Conservation (phyloP, 352 stramenopile species). For the Phytophthora hybrid region DNA sequence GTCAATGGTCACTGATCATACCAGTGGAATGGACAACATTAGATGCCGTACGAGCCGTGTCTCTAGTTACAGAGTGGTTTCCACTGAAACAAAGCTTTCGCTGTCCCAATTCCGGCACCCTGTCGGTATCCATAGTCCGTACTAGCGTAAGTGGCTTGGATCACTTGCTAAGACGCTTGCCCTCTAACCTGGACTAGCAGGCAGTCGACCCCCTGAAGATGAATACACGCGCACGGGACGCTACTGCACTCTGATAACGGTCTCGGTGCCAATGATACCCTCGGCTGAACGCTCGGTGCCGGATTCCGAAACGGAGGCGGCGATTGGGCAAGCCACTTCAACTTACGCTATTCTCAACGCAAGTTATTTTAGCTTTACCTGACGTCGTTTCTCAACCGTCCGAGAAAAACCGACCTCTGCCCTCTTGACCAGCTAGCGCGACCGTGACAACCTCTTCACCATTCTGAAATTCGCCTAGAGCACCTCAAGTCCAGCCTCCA, state of each 20-base stretch:
- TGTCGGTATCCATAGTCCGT: too few species aligned
- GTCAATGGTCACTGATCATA: too few species aligned
- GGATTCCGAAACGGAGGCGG: background rate
- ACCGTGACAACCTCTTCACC: background rate
- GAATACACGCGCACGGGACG: background rate
- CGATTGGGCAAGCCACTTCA: background rate
- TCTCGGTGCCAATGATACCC: conserved; percentile 1
- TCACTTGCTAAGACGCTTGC: background rate
- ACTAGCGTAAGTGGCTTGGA: background rate
- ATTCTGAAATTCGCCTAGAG: conserved; percentile 25
- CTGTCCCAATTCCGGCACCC: too few species aligned
- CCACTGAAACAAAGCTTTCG: too few species aligned
- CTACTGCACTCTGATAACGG: background rate
- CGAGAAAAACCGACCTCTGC: too few species aligned
- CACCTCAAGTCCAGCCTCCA: conserved; percentile 13
- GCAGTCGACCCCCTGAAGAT: background rate
- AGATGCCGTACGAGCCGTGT: too few species aligned
- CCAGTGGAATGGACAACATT: too few species aligned
- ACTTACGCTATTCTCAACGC: background rate
- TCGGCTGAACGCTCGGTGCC: background rate
- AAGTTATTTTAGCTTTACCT: too few species aligned
- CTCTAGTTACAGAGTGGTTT: too few species aligned
- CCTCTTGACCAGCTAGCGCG: background rate
- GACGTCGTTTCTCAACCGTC: too few species aligned
- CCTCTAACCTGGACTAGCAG: too few species aligned